phyloP scores from a whole-genome alignment of 2,329 filamentous ascomycete species.

The Colletotrichum nymphaeae region DNA sequence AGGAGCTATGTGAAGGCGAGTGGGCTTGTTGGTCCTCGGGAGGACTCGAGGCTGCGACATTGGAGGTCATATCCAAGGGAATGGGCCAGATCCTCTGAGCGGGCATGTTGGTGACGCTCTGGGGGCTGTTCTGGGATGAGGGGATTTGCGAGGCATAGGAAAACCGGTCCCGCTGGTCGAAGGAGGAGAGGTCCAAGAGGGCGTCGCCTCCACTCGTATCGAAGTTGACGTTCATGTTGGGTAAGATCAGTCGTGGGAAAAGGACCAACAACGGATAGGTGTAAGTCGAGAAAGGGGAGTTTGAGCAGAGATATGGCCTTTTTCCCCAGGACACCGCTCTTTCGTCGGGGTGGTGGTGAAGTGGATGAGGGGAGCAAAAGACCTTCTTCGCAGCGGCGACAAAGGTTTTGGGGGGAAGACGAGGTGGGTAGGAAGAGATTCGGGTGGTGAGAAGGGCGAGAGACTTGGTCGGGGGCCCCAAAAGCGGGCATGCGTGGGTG shows the following conservation, averaged over 20 bases:
- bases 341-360: conserved; percentile 41
- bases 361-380: conserved; percentile 19
- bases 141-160: conserved; percentile 58
- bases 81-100: conserved; percentile 60
- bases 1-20: conserved; percentile 57
- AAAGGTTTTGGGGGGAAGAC: conserved; percentile 25
- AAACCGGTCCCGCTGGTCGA: conserved; percentile 69
- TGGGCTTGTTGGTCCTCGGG: conserved; percentile 58
- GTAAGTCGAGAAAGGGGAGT: conserved; percentile 38
- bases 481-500: conserved; percentile 37
- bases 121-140: conserved; percentile 37
- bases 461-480: conserved; percentile 27
- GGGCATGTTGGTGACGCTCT: conserved; percentile 44
- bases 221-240: conserved; percentile 69
- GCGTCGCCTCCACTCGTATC: conserved; percentile 67
- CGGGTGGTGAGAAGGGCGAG: conserved; percentile 34
- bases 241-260: conserved; percentile 40
- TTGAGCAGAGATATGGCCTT: conserved; percentile 36
- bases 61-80: conserved; percentile 62
- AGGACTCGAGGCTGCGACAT: conserved; percentile 60
- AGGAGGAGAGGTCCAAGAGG: conserved; percentile 69
- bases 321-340: conserved; percentile 57
- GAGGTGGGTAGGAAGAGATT: conserved; percentile 27
- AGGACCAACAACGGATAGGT: conserved; percentile 44
- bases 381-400: conserved; percentile 16